Evolutionary conservation across 164 flowering plant species (phyloP), one percentile per base, ranked within the genome.

Genomic region (Warburgia ugandensis): DNA sequence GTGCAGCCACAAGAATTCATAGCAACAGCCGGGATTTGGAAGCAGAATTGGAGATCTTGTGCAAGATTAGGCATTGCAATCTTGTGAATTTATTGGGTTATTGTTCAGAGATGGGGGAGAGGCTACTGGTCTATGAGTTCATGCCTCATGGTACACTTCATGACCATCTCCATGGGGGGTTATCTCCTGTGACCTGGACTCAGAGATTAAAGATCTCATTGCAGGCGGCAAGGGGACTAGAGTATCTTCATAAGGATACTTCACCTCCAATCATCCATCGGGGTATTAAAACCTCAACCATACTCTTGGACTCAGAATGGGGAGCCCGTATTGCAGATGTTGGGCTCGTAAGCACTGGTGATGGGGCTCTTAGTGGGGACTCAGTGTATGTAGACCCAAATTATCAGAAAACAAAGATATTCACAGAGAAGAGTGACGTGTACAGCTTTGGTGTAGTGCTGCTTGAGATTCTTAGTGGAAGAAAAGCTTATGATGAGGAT

Each of bases 1-100:
- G 82, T 65, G 97, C 95, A 0, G 88, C 88, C 14, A 86, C 95
- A 0, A 89, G 84, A 54, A 86, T 86, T 49, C 84, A 75, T 68
- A 74, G 74, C 3, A 0, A 84, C 84, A 10, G 83, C 94, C 26
- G 85, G 14, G 94, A 84, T 8, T 90, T 90, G 30, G 97, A 90
- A 43, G 66, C 69, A 54, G 91, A 90, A 56, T 26, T 90, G 57
- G 92, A 86, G 39, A 59, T 77, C 48, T 94, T 90, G 43, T 86
- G 94, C 69, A 80, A 68, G 21, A 31, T 84, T 9, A 45, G 97
- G 41, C 97, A 90, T 55, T 26, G 58, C 43, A 78, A 54, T 35
- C 40, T 79, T 3, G 62, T 83, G 27, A 64, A 56, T 56, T 38
- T 78, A 23, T 56, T 78, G 2, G 91, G 91, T 36, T 50, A 72